A percentile compares a stretch with the other conserved stretches of the same genome.
Conservation (phyloP, 306 rosid genomes). For the Rosa chinensis region DNA sequence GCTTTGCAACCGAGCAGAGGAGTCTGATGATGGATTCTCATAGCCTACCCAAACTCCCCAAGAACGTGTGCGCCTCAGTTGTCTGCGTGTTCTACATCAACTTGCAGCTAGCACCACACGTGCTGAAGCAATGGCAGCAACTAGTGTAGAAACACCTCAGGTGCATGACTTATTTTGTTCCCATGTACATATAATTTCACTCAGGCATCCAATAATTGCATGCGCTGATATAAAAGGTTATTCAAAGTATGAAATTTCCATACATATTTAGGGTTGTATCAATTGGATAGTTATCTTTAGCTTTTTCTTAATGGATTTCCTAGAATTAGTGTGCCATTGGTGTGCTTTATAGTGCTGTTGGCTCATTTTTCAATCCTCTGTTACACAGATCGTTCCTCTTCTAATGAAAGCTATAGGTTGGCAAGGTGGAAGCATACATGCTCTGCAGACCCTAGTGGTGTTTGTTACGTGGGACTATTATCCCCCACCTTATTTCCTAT, state of each 20-base stretch:
- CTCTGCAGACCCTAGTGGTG: slow-evolving; percentile 95
- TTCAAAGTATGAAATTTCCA: neutral
- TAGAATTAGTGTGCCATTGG: neutral
- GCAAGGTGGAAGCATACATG: slow-evolving; percentile 98
- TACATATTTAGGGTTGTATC: neutral
- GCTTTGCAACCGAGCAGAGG: slow-evolving; percentile 38
- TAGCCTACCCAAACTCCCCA: slow-evolving; percentile 86
- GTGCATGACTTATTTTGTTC: slow-evolving; percentile 35
- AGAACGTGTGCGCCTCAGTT: slow-evolving; percentile 96
- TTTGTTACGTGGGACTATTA: too few relatives aligned
- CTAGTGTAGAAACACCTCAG: slow-evolving; percentile 98
- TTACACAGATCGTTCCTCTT: slow-evolving; percentile 87
- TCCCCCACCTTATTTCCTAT: too few relatives aligned
- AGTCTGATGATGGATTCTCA: slow-evolving; percentile 36
- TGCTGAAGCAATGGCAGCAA: slow-evolving; percentile 99
- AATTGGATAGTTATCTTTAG: neutral
- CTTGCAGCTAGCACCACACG: slow-evolving; percentile 96
- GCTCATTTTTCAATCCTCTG: slow-evolving; percentile 12
- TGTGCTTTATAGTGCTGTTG: neutral
- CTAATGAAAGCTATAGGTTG: slow-evolving; percentile 99
- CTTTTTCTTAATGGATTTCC: neutral
- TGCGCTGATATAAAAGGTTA: neutral
- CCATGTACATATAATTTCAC: neutral
- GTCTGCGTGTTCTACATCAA: slow-evolving; percentile 98
- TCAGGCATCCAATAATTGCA: neutral